These are phyloP conservation scores for Candida oleophila DNA, from an alignment of 805 yeast genomes.

Conservation along the genomic window DNA sequence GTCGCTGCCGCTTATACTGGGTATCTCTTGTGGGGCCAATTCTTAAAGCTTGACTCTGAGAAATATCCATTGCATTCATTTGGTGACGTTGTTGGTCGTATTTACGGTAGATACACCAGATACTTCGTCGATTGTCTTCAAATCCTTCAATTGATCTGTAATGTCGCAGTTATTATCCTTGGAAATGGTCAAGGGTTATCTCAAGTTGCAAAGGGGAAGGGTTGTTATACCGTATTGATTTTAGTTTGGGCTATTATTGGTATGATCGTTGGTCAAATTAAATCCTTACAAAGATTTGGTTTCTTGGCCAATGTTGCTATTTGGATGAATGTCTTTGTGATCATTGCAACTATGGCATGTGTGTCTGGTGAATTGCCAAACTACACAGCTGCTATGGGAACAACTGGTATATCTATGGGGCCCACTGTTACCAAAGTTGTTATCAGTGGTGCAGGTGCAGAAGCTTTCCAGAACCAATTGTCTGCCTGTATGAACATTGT, in stretches of 20 bases:
- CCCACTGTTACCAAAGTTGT: conserved; percentile 21
- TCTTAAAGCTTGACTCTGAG: conserved; percentile 36
- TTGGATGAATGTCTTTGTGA: conserved; percentile 46
- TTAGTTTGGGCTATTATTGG: conserved; percentile 45
- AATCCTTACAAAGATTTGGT: conserved; percentile 37
- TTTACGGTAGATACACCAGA: conserved; percentile 33
- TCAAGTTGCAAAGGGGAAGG: conserved; percentile 31
- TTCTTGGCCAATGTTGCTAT: conserved; percentile 45
- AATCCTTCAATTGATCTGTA: conserved; percentile 41
- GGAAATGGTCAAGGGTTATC: conserved; percentile 44
- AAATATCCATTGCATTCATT: conserved; percentile 44
- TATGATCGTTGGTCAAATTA: conserved; percentile 42
- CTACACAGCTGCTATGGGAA: conserved; percentile 22
- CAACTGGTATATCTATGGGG: conserved; percentile 14
- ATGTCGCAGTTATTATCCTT: conserved; percentile 42
- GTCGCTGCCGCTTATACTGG: conserved; percentile 43
- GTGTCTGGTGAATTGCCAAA: conserved; percentile 34
- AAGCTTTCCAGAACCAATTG: conserved; percentile 21
- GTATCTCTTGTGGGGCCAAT: conserved; percentile 32
- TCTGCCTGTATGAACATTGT: conserved; percentile 45
- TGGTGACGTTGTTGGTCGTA: conserved; percentile 41
- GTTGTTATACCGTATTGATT: conserved; percentile 41
- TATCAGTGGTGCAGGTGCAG: conserved; percentile 23
- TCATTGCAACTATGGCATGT: conserved; percentile 44
- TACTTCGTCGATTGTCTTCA: conserved; percentile 36